A percentile compares a stretch with the other conserved stretches of the same genome.
Conservation (phyloP, 371 early-diverging fungal species). For the Dichotomocladium elegans region DNA sequence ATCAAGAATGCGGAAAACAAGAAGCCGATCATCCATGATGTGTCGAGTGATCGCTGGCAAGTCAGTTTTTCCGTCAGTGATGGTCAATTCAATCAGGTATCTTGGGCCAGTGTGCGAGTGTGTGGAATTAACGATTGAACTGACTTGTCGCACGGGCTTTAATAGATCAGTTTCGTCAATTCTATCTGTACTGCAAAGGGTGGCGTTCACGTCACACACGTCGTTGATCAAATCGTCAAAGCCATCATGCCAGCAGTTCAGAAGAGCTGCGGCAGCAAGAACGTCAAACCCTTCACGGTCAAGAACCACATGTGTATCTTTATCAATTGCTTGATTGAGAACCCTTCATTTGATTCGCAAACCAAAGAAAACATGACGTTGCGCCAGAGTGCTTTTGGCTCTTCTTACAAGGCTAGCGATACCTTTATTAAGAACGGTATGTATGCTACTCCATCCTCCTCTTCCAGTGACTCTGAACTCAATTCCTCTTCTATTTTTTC, state of each 20-base stretch:
- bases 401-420: slow-evolving; percentile 76
- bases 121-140: not conserved
- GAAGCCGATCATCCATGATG: slow-evolving; percentile 29
- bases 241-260: slow-evolving; percentile 72
- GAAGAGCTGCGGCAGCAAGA: slow-evolving; percentile 79
- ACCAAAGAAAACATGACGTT: slow-evolving; percentile 99
- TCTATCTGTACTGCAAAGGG: slow-evolving; percentile 98
- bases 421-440: slow-evolving; percentile 81
- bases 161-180: slow-evolving; percentile 95
- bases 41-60: slow-evolving; percentile 93
- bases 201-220: slow-evolving; percentile 93
- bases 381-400: slow-evolving; percentile 82
- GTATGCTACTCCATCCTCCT: not conserved
- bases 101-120: not conserved
- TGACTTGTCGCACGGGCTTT: not conserved
- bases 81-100: slow-evolving; percentile 96
- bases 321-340: slow-evolving; percentile 97
- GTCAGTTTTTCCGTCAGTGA: slow-evolving; percentile 90
- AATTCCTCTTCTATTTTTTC: not conserved
- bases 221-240: slow-evolving; percentile 89
- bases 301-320: slow-evolving; percentile 95
- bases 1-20: slow-evolving; percentile 37
- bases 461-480: no score
- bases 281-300: slow-evolving; percentile 83
- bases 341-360: slow-evolving; percentile 99